Evolutionary conservation across 148 eudicot species (phyloP).

Genomic region (Chenopodium suecicum): DNA sequence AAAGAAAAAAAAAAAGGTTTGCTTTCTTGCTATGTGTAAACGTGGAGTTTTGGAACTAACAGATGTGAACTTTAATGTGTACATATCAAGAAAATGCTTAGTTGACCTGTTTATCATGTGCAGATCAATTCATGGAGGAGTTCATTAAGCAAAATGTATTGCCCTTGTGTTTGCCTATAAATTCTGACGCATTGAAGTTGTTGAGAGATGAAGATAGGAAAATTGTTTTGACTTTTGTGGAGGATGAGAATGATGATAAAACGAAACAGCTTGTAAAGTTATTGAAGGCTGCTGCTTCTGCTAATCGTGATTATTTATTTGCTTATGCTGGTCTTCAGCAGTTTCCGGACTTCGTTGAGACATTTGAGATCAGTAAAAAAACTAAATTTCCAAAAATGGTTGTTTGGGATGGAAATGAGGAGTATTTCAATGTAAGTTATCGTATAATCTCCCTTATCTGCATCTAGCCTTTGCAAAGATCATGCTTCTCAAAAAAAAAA

Average conservation of each 20-base stretch:
- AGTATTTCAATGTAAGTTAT: constrained; percentile 70
- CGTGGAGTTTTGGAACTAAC: background rate
- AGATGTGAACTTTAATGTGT: background rate
- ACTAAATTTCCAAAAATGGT: constrained; percentile 85
- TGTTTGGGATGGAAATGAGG: constrained; percentile 94
- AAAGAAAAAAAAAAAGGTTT: too few species aligned
- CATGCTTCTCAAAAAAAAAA: background rate
- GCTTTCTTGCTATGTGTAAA: too few species aligned
- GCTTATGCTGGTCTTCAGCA: constrained; percentile 82
- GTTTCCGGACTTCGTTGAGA: constrained; percentile 67
- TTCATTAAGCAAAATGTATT: constrained; percentile 75
- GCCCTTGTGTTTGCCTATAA: constrained; percentile 77
- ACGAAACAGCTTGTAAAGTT: constrained; percentile 59
- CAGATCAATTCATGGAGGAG: constrained; percentile 82
- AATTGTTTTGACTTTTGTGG: constrained; percentile 70
- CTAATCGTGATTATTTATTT: constrained; percentile 81
- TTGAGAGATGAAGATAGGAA: constrained; percentile 83
- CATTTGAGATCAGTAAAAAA: constrained; percentile 59
- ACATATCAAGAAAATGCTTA: background rate
- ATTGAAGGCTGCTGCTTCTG: constrained; percentile 90
- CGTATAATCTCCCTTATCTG: background rate
- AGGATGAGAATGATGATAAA: constrained; percentile 60
- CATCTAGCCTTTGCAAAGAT: background rate
- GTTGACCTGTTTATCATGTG: constrained; percentile 11
- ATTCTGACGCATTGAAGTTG: constrained; percentile 56